Percentiles rank a stretch among this genome's conserved stretches.
Conservation (phyloP, 345 rosid species). For the Aquilaria sinensis region DNA sequence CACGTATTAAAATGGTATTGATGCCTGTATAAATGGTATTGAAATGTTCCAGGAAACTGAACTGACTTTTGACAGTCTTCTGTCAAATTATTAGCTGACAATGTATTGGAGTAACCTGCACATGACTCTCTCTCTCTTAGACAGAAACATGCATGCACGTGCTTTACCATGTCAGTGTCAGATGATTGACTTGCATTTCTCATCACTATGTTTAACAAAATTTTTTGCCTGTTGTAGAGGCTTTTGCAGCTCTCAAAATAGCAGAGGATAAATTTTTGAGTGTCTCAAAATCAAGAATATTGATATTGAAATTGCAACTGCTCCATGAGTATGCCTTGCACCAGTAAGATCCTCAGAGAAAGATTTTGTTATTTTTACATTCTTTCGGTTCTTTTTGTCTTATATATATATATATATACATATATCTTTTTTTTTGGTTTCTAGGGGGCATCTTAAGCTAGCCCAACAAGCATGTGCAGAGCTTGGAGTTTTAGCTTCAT, state of each 20-base stretch:
- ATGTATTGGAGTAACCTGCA: too few species aligned
- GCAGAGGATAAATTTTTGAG: slow-evolving; percentile 77
- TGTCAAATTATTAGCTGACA: too few species aligned
- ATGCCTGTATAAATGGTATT: too few species aligned
- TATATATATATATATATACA: slow-evolving; percentile 9
- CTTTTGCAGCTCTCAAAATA: slow-evolving; percentile 79
- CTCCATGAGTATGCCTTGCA: slow-evolving; percentile 90
- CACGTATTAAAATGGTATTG: too few species aligned
- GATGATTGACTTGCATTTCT: neutral
- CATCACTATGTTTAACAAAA: neutral
- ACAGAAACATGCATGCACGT: too few species aligned
- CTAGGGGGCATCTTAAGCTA: slow-evolving; percentile 75
- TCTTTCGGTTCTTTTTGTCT: slow-evolving; percentile 3
- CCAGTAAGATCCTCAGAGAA: slow-evolving; percentile 37
- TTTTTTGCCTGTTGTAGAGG: slow-evolving; percentile 37
- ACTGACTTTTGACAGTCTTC: too few species aligned
- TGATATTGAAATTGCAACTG: slow-evolving; percentile 80
- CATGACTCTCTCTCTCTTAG: too few species aligned
- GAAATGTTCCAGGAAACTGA: too few species aligned
- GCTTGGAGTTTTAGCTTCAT: slow-evolving; percentile 76
- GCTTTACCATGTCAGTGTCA: too few species aligned
- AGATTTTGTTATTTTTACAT: slow-evolving; percentile 8
- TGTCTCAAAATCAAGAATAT: slow-evolving; percentile 68
- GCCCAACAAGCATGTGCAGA: slow-evolving; percentile 87
- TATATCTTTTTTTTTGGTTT: slow-evolving; percentile 3